Evolutionary conservation across 371 early-diverging fungal species (phyloP).

Genomic region (Apophysomyces sp.): DNA sequence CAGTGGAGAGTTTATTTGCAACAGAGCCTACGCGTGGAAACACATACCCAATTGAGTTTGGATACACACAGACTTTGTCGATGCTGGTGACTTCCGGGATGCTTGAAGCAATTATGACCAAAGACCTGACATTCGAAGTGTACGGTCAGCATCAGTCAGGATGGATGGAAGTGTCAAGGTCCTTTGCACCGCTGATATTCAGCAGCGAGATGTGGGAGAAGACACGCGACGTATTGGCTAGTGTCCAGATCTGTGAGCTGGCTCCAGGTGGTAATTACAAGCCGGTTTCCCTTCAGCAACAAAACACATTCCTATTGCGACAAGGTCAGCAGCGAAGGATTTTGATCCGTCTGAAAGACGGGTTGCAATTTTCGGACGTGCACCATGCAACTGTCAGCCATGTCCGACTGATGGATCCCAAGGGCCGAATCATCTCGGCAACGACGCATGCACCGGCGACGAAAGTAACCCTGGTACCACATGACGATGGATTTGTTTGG

Average conservation of each 20-base stretch:
- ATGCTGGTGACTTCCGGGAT: constrained; percentile 44
- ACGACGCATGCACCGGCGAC: constrained; percentile 13
- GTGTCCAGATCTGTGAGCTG: constrained; percentile 68
- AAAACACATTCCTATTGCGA: constrained; percentile 1
- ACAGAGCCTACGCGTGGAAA: constrained; percentile 64
- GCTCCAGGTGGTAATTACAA: constrained; percentile 66
- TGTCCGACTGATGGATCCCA: constrained; percentile 44
- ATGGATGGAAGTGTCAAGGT: not conserved
- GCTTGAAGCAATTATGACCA: constrained; percentile 45
- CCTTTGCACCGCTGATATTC: not conserved
- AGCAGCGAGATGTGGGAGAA: constrained; percentile 44
- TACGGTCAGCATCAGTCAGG: constrained; percentile 52
- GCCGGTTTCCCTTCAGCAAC: constrained; percentile 46
- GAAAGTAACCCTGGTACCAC: constrained; percentile 20
- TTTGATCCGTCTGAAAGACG: constrained; percentile 58
- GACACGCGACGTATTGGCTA: constrained; percentile 54
- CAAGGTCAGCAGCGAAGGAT: constrained; percentile 10
- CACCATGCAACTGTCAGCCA: constrained; percentile 44
- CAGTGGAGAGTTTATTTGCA: constrained; percentile 58
- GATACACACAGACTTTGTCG: constrained; percentile 61
- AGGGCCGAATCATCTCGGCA: constrained; percentile 34
- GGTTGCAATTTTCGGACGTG: constrained; percentile 59
- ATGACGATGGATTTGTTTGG: constrained; percentile 65
- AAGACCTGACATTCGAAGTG: constrained; percentile 55
- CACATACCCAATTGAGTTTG: constrained; percentile 47